Percentiles rank a stretch among this genome's conserved stretches.
Conservation (phyloP, 1,284 basidiomycete genomes). For the Amylostereum chailletii region DNA sequence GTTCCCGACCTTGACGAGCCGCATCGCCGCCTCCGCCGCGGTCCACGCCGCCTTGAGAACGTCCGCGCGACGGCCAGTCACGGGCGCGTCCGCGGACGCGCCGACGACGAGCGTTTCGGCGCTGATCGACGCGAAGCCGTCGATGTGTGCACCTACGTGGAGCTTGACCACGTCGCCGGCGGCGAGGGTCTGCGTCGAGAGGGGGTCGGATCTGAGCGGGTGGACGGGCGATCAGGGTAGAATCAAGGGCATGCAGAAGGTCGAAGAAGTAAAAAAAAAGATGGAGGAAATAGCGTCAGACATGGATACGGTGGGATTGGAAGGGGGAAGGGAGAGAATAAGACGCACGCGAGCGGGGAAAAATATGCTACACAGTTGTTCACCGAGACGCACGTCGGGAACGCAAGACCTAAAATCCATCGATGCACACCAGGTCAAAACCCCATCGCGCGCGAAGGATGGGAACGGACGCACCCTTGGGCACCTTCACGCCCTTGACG, state of each 20-base stretch:
- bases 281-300: conserved; percentile 9
- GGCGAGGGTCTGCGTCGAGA: conserved; percentile 59
- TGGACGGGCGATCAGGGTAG: background rate
- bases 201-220: conserved; percentile 54
- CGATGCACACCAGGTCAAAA: background rate
- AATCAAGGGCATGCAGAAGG: background rate
- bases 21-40: conserved; percentile 87
- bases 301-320: background rate
- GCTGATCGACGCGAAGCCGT: conserved; percentile 83
- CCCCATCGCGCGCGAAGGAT: conserved; percentile 1
- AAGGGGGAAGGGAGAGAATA: conserved; percentile 2
- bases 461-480: conserved; percentile 59
- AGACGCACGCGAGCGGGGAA: conserved; percentile 65
- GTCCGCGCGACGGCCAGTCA: conserved; percentile 83
- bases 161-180: conserved; percentile 95
- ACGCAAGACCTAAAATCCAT: conserved; percentile 70
- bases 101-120: conserved; percentile 91
- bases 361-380: conserved; percentile 85
- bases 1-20: conserved; percentile 80
- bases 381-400: conserved; percentile 90
- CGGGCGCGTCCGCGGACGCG: conserved; percentile 61
- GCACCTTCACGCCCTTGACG: conserved; percentile 79
- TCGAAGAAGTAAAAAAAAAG: conserved; percentile 9
- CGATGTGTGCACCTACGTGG: conserved; percentile 94
- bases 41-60: conserved; percentile 90